phyloP scores from a whole-genome alignment of 768 basidiomycete genomes.

The Suillus brevipes region DNA sequence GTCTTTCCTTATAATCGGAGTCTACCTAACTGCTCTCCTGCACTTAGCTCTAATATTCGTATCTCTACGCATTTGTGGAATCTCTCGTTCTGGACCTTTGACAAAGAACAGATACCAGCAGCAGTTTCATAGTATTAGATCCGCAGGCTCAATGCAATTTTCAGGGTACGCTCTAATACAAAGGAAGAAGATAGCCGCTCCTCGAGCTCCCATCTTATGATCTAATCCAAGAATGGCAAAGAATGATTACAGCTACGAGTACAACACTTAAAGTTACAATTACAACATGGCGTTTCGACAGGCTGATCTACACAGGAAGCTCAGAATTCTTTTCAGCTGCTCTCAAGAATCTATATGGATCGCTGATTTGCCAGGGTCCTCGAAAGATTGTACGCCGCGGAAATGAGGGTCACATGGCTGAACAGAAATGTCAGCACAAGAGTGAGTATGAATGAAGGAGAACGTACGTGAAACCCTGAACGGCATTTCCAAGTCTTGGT shows the following conservation, averaged over 20 bases:
- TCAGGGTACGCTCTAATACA: neutral
- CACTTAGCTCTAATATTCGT: conserved; percentile 26
- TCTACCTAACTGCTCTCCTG: conserved; percentile 21
- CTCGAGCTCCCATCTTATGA: neutral
- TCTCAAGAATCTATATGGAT: neutral
- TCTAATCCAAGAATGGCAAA: neutral
- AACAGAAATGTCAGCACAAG: neutral
- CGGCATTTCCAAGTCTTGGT: conserved; percentile 76
- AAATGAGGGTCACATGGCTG: conserved; percentile 83
- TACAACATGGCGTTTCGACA: neutral
- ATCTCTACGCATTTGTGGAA: conserved; percentile 29
- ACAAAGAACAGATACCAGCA: neutral
- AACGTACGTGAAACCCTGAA: conserved; percentile 86
- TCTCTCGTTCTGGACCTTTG: neutral
- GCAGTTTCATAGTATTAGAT: neutral
- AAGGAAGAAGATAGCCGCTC: neutral
- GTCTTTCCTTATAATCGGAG: conserved; percentile 16
- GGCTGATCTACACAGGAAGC: neutral
- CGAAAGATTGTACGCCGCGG: conserved; percentile 81
- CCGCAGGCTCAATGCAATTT: neutral
- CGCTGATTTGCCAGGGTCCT: conserved; percentile 43
- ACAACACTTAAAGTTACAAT: neutral
- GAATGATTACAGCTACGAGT: neutral
- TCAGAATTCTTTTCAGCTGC: neutral
- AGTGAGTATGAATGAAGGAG: conserved; percentile 1